These are phyloP conservation scores for Bruguiera gymnorhiza DNA, from an alignment of 345 rosid genomes.

Conservation along the genomic window DNA sequence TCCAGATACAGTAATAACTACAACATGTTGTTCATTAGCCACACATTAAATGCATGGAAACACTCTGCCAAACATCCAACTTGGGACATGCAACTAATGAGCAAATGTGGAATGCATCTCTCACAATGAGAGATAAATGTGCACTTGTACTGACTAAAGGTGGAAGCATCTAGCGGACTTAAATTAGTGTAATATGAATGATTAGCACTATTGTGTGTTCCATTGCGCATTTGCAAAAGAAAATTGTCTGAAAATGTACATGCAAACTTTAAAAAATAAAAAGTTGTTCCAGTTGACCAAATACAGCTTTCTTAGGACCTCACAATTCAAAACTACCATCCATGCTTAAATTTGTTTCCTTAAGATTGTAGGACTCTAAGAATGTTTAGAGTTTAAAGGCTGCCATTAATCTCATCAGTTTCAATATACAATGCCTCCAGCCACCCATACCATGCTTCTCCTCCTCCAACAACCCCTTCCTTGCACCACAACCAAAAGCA, in stretches of 20 bases:
- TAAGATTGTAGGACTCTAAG: too few species aligned
- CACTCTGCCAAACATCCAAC: not conserved
- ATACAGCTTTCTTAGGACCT: not conserved
- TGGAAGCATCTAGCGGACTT: not conserved
- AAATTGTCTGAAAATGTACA: not conserved
- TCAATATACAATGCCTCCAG: too few species aligned
- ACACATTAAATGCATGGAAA: conserved; percentile 6
- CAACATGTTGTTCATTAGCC: not conserved
- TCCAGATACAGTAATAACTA: not conserved
- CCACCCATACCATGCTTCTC: too few species aligned
- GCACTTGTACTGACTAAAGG: not conserved
- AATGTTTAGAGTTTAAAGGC: not conserved
- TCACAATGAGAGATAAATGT: not conserved
- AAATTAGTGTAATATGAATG: not conserved
- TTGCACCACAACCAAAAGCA: too few species aligned
- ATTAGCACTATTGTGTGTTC: not conserved
- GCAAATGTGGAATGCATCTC: conserved; percentile 5
- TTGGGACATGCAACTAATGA: conserved; percentile 9
- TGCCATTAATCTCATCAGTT: not conserved
- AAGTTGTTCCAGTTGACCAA: not conserved
- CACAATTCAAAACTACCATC: not conserved
- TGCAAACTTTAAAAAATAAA: not conserved
- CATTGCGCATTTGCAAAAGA: not conserved
- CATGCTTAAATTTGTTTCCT: not conserved
- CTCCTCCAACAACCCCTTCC: too few species aligned